These are phyloP conservation scores for Parietaria judaica DNA, from an alignment of 306 rosid species.

Conservation along the genomic window DNA sequence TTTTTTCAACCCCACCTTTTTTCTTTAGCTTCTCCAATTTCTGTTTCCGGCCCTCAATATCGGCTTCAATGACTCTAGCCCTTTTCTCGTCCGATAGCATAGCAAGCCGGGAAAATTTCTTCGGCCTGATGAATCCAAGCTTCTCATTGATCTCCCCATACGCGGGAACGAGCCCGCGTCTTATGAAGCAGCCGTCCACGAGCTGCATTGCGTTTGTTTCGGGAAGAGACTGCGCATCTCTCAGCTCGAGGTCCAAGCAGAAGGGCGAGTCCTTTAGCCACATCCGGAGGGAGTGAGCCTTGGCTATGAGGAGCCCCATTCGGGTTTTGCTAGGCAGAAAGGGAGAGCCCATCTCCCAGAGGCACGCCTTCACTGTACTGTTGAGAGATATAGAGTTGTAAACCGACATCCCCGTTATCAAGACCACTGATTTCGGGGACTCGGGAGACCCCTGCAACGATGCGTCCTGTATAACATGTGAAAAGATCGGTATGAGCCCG, in stretches of 20 bases:
- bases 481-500: background rate
- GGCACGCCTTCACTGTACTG: slow-evolving; percentile 71
- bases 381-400: slow-evolving; percentile 83
- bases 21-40: slow-evolving; percentile 65
- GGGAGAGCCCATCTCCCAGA: slow-evolving; percentile 98
- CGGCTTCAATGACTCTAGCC: slow-evolving; percentile 53
- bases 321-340: slow-evolving; percentile 83
- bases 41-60: slow-evolving; percentile 63
- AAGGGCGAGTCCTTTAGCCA: slow-evolving; percentile 96
- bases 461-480: slow-evolving; percentile 63
- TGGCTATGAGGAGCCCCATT: slow-evolving; percentile 74
- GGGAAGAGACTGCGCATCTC: slow-evolving; percentile 58
- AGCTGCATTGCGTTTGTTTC: slow-evolving; percentile 67
- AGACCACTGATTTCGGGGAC: slow-evolving; percentile 91
- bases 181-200: slow-evolving; percentile 68
- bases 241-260: slow-evolving; percentile 88
- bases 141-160: slow-evolving; percentile 65
- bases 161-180: slow-evolving; percentile 88
- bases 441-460: slow-evolving; percentile 83
- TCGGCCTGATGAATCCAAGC: slow-evolving; percentile 76
- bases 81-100: slow-evolving; percentile 74
- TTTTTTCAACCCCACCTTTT: slow-evolving; percentile 27
- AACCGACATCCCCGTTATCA: slow-evolving; percentile 84
- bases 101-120: slow-evolving; percentile 83
- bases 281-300: slow-evolving; percentile 94